Conservation (phyloP, 352 stramenopile species). For the Pythium guiyangense region DNA sequence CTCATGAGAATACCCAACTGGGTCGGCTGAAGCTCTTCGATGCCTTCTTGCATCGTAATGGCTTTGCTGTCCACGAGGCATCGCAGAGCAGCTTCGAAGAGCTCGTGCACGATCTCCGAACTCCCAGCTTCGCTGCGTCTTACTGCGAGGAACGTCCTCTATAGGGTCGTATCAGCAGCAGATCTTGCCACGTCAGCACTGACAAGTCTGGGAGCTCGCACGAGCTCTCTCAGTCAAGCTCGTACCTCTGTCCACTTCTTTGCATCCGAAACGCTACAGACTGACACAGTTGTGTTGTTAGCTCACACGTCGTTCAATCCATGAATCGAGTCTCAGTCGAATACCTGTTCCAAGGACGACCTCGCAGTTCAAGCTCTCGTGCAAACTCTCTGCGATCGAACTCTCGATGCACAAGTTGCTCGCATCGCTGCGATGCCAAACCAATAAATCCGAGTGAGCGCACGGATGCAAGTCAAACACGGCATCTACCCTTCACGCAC, state of each 20-base stretch:
- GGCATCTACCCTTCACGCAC: constrained; percentile 5
- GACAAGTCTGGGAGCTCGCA: too few relatives aligned
- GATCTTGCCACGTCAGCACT: too few relatives aligned
- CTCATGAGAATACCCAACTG: constrained; percentile 60
- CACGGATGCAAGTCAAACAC: neutral
- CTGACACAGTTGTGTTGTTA: constrained; percentile 2
- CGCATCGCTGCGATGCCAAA: constrained; percentile 5
- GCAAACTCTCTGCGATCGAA: constrained; percentile 4
- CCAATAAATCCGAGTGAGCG: neutral
- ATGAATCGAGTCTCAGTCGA: neutral
- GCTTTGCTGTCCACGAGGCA: constrained; percentile 28
- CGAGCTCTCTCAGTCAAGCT: neutral
- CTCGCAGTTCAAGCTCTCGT: constrained; percentile 12
- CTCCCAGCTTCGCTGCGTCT: neutral
- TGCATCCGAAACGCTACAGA: constrained; percentile 26
- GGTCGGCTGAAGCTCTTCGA: constrained; percentile 23
- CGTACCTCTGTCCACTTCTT: constrained; percentile 12
- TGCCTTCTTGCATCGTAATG: constrained; percentile 16
- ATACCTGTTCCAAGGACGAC: constrained; percentile 17
- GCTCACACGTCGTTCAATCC: too few relatives aligned
- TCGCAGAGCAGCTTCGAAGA: constrained; percentile 26
- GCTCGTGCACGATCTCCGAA: neutral
- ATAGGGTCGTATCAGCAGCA: neutral
- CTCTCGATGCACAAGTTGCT: constrained; percentile 11
- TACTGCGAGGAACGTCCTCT: constrained; percentile 14